Base-by-base conservation (phyloP, 2,329 filamentous ascomycete genomes). In the Davidsoniella neocaledoniae region DNA sequence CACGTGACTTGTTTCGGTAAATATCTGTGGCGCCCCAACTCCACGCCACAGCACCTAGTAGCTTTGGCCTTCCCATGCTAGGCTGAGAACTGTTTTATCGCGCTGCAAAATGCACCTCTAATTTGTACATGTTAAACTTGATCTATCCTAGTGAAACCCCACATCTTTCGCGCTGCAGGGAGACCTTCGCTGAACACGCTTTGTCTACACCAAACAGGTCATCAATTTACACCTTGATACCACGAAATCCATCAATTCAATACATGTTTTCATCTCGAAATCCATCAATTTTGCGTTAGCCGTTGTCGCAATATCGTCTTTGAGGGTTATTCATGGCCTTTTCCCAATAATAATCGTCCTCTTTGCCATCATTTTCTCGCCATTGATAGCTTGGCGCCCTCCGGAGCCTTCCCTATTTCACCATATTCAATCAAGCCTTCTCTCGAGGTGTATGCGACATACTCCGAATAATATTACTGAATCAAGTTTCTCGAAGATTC, bases 381-480 rank as follows among this genome's bases (percentile, higher is more conserved):
- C 14, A 17, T 36, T 16, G 6, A 43, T 48, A 36, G 47, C 47
- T 38, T 49, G 47, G 40, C 46, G 47, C 38, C 29, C 23, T 40
- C n/a, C 39, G 6, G 5, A n/a, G 36, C 33, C 46, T 26, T 43
- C 16, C 29, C 6, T 33, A 33, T 33, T 33, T 10, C 8, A 12
- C 29, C 29, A 33, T 33, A 33, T 33, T 33, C 9, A 12, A 36
- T 29, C 40, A 23, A 23, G 21, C 33, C n/a, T 33, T 37, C 17
- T 33, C 39, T 19, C 47, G 40, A 49, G 29, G 47, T 49, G 47
- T 49, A 49, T 49, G 47, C 47, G 47, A 49, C 39, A 43, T 10
- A 39, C 19, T n/a, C 16, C 19, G 38, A 39, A 37, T 25, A 19
- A 46, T 38, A 46, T 16, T 29, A 19, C 14, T 14, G 43, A 29